Base-by-base conservation (phyloP, 345 rosid genomes). In the Lagerstroemia speciosa region DNA sequence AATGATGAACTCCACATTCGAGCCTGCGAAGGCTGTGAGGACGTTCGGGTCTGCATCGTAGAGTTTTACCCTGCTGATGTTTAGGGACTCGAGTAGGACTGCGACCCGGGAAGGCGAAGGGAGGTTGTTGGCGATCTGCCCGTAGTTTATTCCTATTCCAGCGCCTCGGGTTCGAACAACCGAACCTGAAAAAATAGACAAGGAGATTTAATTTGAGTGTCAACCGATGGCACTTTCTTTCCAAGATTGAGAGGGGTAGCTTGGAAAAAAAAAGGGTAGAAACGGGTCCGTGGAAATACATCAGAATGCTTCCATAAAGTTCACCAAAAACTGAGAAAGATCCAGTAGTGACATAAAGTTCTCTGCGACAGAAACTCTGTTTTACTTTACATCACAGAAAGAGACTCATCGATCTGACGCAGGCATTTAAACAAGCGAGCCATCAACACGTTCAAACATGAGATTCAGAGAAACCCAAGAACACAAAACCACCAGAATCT, bases 111-210 rank as follows among this genome's bases (percentile, higher is more conserved):
- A 41, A 1, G 93, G 98, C 31, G 93, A 73, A 2, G 97, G 97
- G 9, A 93, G 91, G 75, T 93, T 80, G 80, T 93, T 83, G 19
- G 90, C 98, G 0, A 88, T 84, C 74, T 93, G 96, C 0, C 98
- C 98, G 63, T 93, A 93, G 85, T 93, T 93, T 40, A 92, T 92
- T 70, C 97, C 98, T 8, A 92, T 65, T 50, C 83, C 86, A 33
- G 69, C 60, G 52, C 83, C 76, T 0, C 31, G 70, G 64, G 69
- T 71, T 71, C 67, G 50, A 29, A 76, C 67, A 10, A 52, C 1
- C 46, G 80, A 74, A 70, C 48, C 77, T 78, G 78, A 30, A 34
- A 30, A 34, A 76, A 65, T 5, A 37, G 43, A 37, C 31, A n/a
- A 22, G 27, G 37, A 60, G 37, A 29, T 22, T n/a, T 64, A 17